Conservation (phyloP, 257 asterid genomes). For the Perilla frutescens region DNA sequence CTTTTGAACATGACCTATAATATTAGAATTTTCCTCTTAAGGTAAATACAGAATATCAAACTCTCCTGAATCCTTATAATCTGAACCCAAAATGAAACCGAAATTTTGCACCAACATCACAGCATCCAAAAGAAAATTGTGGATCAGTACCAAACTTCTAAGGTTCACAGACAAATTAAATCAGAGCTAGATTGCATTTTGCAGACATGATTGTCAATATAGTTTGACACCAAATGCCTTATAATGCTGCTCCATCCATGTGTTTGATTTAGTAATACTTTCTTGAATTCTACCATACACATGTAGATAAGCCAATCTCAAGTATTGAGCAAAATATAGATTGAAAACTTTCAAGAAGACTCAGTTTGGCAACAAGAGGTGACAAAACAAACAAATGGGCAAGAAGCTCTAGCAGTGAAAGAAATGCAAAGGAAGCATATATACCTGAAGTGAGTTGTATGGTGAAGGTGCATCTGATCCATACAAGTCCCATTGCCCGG, state of each 20-base stretch:
- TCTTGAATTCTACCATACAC: background rate
- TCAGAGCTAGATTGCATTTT: background rate
- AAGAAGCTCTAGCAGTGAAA: background rate
- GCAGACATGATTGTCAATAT: background rate
- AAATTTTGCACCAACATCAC: background rate
- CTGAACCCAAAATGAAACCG: background rate
- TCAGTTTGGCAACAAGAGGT: constrained; percentile 12
- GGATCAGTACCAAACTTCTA: background rate
- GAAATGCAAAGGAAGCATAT: background rate
- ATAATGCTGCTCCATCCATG: background rate
- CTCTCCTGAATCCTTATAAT: background rate
- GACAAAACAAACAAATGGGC: background rate
- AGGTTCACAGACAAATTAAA: background rate
- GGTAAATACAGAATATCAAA: too few species aligned
- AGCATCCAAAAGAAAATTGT: background rate
- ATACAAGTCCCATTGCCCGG: constrained; percentile 97
- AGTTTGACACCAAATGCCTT: background rate
- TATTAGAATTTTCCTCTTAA: too few species aligned
- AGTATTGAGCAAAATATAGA: background rate
- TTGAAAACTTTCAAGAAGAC: background rate
- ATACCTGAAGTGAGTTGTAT: constrained; percentile 86
- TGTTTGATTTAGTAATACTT: background rate
- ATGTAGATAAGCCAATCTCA: background rate
- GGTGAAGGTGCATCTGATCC: constrained; percentile 99
- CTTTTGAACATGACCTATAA: background rate